phyloP scores from a whole-genome alignment of 352 stramenopile genomes.

The Phytophthora citrophthora region DNA sequence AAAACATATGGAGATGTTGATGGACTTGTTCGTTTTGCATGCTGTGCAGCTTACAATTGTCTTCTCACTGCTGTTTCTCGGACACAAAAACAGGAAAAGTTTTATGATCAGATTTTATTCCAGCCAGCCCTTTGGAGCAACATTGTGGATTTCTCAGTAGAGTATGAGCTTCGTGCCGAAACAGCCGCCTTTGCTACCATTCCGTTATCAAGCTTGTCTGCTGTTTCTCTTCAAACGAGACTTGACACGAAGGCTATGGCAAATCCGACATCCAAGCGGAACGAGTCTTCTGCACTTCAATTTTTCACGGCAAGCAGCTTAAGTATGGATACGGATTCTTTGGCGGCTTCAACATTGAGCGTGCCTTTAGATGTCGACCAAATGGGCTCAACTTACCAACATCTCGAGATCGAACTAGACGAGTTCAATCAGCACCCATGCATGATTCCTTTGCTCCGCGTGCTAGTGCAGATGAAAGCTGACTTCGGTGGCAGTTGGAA shows the following conservation, averaged over 20 bases:
- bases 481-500: conserved; percentile 71
- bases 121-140: conserved; percentile 74
- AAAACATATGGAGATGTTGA: conserved; percentile 46
- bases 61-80: conserved; percentile 76
- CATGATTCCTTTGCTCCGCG: conserved; percentile 74
- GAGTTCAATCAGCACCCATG: conserved; percentile 75
- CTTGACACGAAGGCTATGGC: conserved; percentile 15
- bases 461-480: conserved; percentile 79
- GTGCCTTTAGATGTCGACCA: conserved; percentile 28
- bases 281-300: conserved; percentile 43
- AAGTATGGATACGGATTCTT: conserved; percentile 50
- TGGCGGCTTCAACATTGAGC: conserved; percentile 16
- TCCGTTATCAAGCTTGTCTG: conserved; percentile 56
- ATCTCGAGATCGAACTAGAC: conserved; percentile 79
- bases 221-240: conserved; percentile 37
- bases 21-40: conserved; percentile 53
- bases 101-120: conserved; percentile 88
- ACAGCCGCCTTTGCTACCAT: conserved; percentile 60
- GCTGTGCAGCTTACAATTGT: conserved; percentile 76
- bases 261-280: conserved; percentile 19
- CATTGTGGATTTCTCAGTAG: conserved; percentile 53
- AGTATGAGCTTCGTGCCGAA: conserved; percentile 56
- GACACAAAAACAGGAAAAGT: conserved; percentile 88
- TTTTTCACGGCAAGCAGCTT: conserved; percentile 85
- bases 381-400: conserved; percentile 30